Evolutionary conservation across 352 stramenopile genomes (phyloP).

Genomic region (Phytophthora cryptogea): DNA sequence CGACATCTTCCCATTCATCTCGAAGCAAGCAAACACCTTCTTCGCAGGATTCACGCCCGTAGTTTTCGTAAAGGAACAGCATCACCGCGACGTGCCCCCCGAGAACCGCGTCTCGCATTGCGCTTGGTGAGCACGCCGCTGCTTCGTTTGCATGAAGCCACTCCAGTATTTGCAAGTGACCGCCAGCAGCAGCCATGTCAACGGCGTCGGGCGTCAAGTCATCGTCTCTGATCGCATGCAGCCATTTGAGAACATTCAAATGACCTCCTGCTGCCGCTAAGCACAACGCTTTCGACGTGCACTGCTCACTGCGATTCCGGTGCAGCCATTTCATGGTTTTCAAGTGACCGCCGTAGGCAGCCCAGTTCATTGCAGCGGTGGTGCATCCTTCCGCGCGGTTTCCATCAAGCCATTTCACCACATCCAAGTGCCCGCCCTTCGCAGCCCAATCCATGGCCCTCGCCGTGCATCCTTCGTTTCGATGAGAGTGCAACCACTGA

Average conservation of each 20-base stretch:
- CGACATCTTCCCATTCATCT: conserved; percentile 20
- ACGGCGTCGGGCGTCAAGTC: conserved; percentile 8
- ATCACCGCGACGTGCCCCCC: conserved; percentile 23
- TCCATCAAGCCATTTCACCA: conserved; percentile 30
- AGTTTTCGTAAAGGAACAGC: conserved; percentile 25
- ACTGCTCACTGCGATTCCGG: conserved; percentile 18
- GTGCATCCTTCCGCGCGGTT: conserved; percentile 24
- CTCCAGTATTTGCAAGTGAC: conserved; percentile 15
- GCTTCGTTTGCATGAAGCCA: conserved; percentile 21
- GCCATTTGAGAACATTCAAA: conserved; percentile 26
- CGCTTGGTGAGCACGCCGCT: conserved; percentile 10
- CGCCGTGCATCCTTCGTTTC: conserved; percentile 25
- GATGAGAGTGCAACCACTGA: conserved; percentile 23
- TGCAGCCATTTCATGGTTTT: conserved; percentile 23
- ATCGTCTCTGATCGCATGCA: conserved; percentile 7
- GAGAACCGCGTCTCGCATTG: conserved; percentile 28
- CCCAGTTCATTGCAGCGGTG: conserved; percentile 27
- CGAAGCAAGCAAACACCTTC: conserved; percentile 22
- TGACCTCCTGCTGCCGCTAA: conserved; percentile 19
- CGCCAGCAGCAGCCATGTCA: conserved; percentile 20
- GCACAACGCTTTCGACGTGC: conserved; percentile 14
- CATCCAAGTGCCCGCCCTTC: conserved; percentile 25
- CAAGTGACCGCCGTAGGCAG: conserved; percentile 20
- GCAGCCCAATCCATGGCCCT: conserved; percentile 33
- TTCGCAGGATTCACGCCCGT: conserved; percentile 14